phyloP scores from a whole-genome alignment of 2,329 filamentous ascomycete species.

The Aspergillus versicolor region DNA sequence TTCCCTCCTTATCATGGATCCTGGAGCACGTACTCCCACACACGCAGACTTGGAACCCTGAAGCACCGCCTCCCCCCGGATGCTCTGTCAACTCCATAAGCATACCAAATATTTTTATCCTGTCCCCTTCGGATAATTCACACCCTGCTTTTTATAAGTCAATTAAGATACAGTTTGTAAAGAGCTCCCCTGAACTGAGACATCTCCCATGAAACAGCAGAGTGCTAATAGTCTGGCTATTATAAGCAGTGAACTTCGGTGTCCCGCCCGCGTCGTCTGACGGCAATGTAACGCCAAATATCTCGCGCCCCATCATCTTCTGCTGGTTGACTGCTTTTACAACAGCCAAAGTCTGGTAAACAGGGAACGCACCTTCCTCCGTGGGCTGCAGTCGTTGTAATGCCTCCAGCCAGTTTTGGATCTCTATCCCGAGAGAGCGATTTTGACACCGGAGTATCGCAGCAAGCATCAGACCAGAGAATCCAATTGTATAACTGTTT shows the following conservation, averaged over 20 bases:
- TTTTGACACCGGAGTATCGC: conserved; percentile 22
- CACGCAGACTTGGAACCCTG: no score
- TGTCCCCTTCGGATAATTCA: no score
- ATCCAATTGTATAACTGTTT: conserved; percentile 28
- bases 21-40: no score
- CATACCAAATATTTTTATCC: no score
- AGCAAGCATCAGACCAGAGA: conserved; percentile 24
- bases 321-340: conserved; percentile 21
- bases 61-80: no score
- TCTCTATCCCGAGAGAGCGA: conserved; percentile 10
- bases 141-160: no score
- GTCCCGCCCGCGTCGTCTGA: conserved; percentile 22
- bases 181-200: background rate
- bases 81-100: no score
- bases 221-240: conserved; percentile 22
- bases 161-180: no score
- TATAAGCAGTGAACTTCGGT: conserved; percentile 24
- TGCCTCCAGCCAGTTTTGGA: conserved; percentile 21
- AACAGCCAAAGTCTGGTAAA: conserved; percentile 23
- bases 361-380: conserved; percentile 25
- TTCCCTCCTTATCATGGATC: no score
- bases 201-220: conserved; percentile 22
- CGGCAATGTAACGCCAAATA: conserved; percentile 19
- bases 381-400: conserved; percentile 20
- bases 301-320: conserved; percentile 15